A percentile compares a stretch with the other conserved stretches of the same genome.
Evolutionary conservation across 441 rosid species (phyloP).

Genomic region (California macrophylla): DNA sequence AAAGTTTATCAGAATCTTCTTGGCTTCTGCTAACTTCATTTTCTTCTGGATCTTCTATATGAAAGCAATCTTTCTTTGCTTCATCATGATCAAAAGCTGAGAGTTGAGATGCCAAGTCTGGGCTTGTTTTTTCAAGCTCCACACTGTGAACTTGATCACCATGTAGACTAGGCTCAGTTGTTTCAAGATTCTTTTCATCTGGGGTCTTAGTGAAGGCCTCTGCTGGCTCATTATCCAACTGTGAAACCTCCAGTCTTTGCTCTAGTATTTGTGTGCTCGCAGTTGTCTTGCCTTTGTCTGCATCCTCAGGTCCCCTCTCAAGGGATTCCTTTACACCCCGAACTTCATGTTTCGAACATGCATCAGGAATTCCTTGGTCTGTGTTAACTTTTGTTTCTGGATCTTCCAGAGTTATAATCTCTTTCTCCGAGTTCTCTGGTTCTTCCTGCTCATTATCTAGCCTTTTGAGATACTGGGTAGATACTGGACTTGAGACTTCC

Average conservation of each 20-base stretch:
- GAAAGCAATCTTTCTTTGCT: not conserved
- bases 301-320: not conserved
- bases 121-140: not conserved
- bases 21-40: not conserved
- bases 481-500: constrained; percentile 13
- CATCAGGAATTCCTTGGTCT: not conserved
- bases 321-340: not conserved
- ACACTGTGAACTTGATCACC: not conserved
- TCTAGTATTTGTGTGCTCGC: not conserved
- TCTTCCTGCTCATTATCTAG: constrained; percentile 21
- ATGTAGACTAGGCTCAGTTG: constrained; percentile 7
- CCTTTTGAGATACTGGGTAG: constrained; percentile 13
- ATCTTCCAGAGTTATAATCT: not conserved
- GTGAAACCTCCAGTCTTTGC: not conserved
- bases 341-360: not conserved
- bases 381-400: constrained; percentile 2
- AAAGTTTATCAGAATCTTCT: not conserved
- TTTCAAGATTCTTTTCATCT: constrained; percentile 2
- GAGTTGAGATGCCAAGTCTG: constrained; percentile 3
- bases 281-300: not conserved
- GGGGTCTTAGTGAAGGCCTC: not conserved
- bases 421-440: constrained; percentile 13
- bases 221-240: not conserved
- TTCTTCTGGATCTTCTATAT: not conserved
- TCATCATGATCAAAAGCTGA: constrained; percentile 4